Base-by-base conservation (phyloP, 805 yeast genomes). In the Starmera dryadoides region DNA sequence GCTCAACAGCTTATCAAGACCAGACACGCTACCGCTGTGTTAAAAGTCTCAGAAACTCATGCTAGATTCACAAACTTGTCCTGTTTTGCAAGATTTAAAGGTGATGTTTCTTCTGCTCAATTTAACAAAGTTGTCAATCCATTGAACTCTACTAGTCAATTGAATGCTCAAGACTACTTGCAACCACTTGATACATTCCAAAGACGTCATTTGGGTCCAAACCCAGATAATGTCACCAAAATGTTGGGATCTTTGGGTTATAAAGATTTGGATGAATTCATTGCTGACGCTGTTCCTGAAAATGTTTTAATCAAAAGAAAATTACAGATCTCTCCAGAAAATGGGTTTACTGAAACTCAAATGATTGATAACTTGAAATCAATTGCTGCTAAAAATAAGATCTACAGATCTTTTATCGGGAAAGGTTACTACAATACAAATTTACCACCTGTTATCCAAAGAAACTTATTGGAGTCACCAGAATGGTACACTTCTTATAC, bases 401-500 rank as follows among this genome's bases (percentile, higher is more conserved):
- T 83, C 28, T 74, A 75, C 46, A 77, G 77, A 61, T 77, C 89
- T 31, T 81, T 80, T 50, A 91, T 93, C 42, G 98, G 98, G 45
- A 85, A 86, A 59, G 98, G 98, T 31, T 93, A 91, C 63, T 84
- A 86, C 50, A 95, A 95, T 42, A 91, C 98, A 1, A 69, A 75
- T 38, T 68, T 86, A 34, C 98, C 98, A 0, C 83, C 95, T 2
- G 96, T 91, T 28, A 85, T 93, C 50, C 94, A 86, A 67, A 79
- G 98, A 59, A 93, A 93, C 55, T 63, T 93, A 42, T 67, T 93
- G 41, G 98, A 93, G 62, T 78, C 82, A 44, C 98, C 98, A 6
- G 96, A 88, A 58, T 93, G 98, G 98, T 93, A 93, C 69, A 93
- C 98, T 17, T 87, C 97, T 1, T 93, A 93, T 60, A 93, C 98